Evolutionary conservation across 2,329 filamentous ascomycete species (phyloP).

Genomic region (Sphaerulina vaccinii): DNA sequence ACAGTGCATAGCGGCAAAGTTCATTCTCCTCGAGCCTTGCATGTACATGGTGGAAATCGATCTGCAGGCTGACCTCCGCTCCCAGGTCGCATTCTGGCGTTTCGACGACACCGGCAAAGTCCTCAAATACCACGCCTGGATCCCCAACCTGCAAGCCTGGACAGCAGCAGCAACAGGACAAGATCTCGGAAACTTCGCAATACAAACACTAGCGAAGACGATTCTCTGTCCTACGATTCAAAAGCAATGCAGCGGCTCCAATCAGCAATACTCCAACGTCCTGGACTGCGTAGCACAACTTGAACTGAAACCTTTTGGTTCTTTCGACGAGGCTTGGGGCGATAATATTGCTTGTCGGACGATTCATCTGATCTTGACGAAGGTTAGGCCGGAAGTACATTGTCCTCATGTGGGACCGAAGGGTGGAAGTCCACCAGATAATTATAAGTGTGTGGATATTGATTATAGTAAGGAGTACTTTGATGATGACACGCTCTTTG

Average conservation of each 20-base stretch:
- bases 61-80: too few species aligned
- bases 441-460: slow-evolving; percentile 33
- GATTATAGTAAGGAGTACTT: slow-evolving; percentile 33
- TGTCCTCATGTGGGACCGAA: slow-evolving; percentile 31
- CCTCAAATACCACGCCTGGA: slow-evolving; percentile 47
- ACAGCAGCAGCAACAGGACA: slow-evolving; percentile 31
- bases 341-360: slow-evolving; percentile 47
- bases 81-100: slow-evolving; percentile 47
- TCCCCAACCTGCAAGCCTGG: slow-evolving; percentile 45
- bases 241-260: slow-evolving; percentile 38
- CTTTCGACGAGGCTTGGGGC: slow-evolving; percentile 46
- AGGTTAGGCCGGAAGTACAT: slow-evolving; percentile 31
- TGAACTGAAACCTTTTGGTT: slow-evolving; percentile 40
- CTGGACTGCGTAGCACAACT: slow-evolving; percentile 38
- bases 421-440: slow-evolving; percentile 9
- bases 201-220: slow-evolving; percentile 34
- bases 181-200: slow-evolving; percentile 30
- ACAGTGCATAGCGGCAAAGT: too few species aligned
- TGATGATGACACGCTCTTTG: slow-evolving; percentile 28
- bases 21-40: too few species aligned
- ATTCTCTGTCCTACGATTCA: slow-evolving; percentile 40
- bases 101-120: slow-evolving; percentile 49
- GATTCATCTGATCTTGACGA: slow-evolving; percentile 43
- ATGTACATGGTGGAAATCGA: too few species aligned
- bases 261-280: slow-evolving; percentile 39